Conservation (phyloP, 2,329 filamentous ascomycete genomes). For the Sporothrix brasiliensis region DNA sequence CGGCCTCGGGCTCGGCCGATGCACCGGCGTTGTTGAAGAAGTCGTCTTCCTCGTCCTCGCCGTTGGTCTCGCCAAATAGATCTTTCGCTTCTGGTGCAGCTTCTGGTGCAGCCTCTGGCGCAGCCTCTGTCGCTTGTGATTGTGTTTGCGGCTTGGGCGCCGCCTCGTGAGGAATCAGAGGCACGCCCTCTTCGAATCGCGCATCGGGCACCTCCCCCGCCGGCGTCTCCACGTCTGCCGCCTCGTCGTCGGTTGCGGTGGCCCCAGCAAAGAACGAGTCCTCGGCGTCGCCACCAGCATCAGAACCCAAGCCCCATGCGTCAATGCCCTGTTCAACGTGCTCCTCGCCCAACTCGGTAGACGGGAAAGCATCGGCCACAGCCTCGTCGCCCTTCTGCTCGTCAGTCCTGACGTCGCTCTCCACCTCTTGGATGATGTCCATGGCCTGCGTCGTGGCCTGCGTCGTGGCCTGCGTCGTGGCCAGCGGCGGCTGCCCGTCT, state of each 20-base stretch:
- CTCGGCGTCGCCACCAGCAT: conserved; percentile 8
- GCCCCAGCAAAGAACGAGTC: conserved; percentile 38
- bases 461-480: conserved; percentile 54
- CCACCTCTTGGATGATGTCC: conserved; percentile 57
- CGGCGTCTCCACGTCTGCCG: conserved; percentile 47
- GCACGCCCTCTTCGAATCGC: conserved; percentile 71
- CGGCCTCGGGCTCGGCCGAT: conserved; percentile 29
- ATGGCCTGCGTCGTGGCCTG: conserved; percentile 58
- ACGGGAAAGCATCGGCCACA: conserved; percentile 4
- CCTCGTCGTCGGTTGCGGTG: conserved; percentile 46
- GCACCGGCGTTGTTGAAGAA: conserved; percentile 62
- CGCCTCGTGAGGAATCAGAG: conserved; percentile 52
- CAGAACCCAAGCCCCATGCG: conserved; percentile 26
- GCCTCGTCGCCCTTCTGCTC: conserved; percentile 45
- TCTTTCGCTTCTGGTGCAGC: conserved; percentile 29
- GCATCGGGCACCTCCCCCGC: conserved; percentile 54
- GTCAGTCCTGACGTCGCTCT: conserved; percentile 51
- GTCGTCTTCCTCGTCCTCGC: conserved; percentile 61
- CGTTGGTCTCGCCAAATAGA: conserved; percentile 50
- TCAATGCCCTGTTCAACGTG: conserved; percentile 6
- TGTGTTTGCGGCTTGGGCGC: background rate
- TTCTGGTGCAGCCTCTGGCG: background rate
- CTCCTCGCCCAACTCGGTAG: background rate
- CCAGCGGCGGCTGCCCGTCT: conserved; percentile 44
- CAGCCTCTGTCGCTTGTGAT: background rate